Evolutionary conservation across 306 rosid species (phyloP).

Genomic region (Cicer chorassanicum): DNA sequence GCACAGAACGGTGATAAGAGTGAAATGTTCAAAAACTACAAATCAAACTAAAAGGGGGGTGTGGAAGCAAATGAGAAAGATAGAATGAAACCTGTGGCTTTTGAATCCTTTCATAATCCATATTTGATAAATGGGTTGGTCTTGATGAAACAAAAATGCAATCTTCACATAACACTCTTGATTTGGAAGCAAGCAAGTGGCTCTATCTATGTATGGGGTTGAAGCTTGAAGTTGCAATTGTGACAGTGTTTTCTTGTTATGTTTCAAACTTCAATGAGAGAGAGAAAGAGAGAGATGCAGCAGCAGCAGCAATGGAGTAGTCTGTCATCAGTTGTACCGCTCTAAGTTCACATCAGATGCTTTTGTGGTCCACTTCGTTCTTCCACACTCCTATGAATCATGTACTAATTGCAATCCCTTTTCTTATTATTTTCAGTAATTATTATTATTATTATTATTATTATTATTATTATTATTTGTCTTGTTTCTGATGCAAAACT

Average conservation of each 20-base stretch:
- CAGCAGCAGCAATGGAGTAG: conserved; percentile 13
- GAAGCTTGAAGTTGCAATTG: conserved; percentile 42
- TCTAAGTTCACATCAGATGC: conserved; percentile 47
- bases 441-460: conserved; percentile 7
- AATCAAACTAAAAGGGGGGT: background rate
- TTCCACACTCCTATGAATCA: background rate
- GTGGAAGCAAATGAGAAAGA: conserved; percentile 16
- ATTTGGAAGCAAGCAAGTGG: conserved; percentile 14
- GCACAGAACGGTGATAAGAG: conserved; percentile 20
- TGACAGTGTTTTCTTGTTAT: background rate
- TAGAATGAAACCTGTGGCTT: conserved; percentile 73
- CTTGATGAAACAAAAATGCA: conserved; percentile 41
- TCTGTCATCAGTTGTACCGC: conserved; percentile 31
- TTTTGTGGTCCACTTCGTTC: conserved; percentile 46
- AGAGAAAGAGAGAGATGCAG: conserved; percentile 27
- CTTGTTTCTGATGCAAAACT: conserved; percentile 34
- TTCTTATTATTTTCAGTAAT: background rate
- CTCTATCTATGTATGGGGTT: conserved; percentile 3
- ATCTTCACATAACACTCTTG: conserved; percentile 43
- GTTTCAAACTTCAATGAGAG: conserved; percentile 14
- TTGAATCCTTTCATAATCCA: conserved; percentile 97
- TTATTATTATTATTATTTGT: conserved; percentile 35
- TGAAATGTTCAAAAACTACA: conserved; percentile 26
- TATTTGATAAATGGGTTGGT: conserved; percentile 43
- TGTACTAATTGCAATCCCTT: conserved; percentile 29